Conservation (phyloP, 2,329 filamentous ascomycete species). For the Talaromyces islandicus region DNA sequence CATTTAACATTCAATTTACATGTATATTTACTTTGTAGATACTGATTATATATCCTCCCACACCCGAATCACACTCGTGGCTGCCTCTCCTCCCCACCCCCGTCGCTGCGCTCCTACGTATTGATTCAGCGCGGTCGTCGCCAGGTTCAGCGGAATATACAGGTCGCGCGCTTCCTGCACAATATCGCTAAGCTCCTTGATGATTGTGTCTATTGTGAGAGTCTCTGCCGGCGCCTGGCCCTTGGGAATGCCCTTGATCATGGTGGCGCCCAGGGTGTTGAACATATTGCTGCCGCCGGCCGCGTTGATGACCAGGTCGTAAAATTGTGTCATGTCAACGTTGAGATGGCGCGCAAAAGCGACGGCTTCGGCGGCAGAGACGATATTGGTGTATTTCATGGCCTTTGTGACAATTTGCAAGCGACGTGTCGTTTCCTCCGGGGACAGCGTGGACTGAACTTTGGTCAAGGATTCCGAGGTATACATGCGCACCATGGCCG, state of each 20-base stretch:
- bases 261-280: slow-evolving; percentile 31
- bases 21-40: neutral
- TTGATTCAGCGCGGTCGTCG: slow-evolving; percentile 30
- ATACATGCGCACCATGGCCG: slow-evolving; percentile 52
- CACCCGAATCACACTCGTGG: slow-evolving; percentile 27
- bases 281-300: slow-evolving; percentile 44
- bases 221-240: slow-evolving; percentile 24
- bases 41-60: slow-evolving; percentile 19
- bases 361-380: slow-evolving; percentile 44
- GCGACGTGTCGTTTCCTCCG: slow-evolving; percentile 26
- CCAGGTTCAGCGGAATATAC: slow-evolving; percentile 33
- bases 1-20: neutral
- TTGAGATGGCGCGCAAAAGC: slow-evolving; percentile 42
- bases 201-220: slow-evolving; percentile 32
- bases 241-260: slow-evolving; percentile 25
- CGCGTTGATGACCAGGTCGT: slow-evolving; percentile 42
- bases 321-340: slow-evolving; percentile 41
- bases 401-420: slow-evolving; percentile 39
- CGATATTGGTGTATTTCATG: slow-evolving; percentile 44
- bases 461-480: slow-evolving; percentile 34
- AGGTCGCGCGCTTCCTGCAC: slow-evolving; percentile 38
- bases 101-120: slow-evolving; percentile 25
- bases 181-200: slow-evolving; percentile 32
- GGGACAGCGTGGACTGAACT: slow-evolving; percentile 27
- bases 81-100: slow-evolving; percentile 25